phyloP scores from a whole-genome alignment of 345 rosid genomes.

The Arabidopsis thaliana region TAIR10.1 NC_003070.9:11748001-11748500 shows the following conservation, averaged over 20 bases:
- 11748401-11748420: conserved; percentile 4
- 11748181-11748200: conserved; percentile 10
- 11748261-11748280: conserved; percentile 90
- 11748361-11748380: conserved; percentile 3
- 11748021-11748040: conserved; percentile 13
- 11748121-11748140: conserved; percentile 6
- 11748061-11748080: conserved; percentile 22
- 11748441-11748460: conserved; percentile 71
- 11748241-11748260: conserved; percentile 87
- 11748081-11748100: conserved; percentile 1
- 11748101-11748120: conserved; percentile 18
- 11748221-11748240: conserved; percentile 83
- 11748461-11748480: conserved; percentile 60
- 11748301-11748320: conserved; percentile 80
- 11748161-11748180: conserved; percentile 14
- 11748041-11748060: conserved; percentile 11
- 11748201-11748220: conserved; percentile 28
- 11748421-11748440: conserved; percentile 13
- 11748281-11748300: conserved; percentile 84
- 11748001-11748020: conserved; percentile 17
- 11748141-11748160: conserved; percentile 17
- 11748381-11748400: conserved; percentile 15
- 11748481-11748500: conserved; percentile 63
- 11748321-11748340: conserved; percentile 22
- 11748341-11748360: neutral